phyloP scores from a whole-genome alignment of 2,329 filamentous ascomycete genomes.

The Calonectria pseudoturangicola region DNA sequence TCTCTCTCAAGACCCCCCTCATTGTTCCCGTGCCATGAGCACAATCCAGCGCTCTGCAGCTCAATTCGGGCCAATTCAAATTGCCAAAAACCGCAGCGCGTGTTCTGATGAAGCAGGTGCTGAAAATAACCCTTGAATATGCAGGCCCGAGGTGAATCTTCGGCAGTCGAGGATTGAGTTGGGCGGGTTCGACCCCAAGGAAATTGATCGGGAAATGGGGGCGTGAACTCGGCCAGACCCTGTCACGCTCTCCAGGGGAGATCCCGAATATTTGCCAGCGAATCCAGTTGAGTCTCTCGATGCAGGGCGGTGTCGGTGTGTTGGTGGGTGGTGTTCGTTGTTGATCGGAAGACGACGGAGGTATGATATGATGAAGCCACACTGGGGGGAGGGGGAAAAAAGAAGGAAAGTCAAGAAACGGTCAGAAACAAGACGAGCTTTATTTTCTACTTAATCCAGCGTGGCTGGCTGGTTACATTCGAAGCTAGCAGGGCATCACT shows the following conservation, averaged over 20 bases:
- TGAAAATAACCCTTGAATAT: conserved; percentile 21
- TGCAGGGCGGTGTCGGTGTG: conserved; percentile 32
- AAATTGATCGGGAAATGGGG: conserved; percentile 32
- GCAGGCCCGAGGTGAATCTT: conserved; percentile 35
- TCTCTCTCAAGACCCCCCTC: not conserved
- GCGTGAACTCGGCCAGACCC: conserved; percentile 21
- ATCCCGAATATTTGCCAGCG: conserved; percentile 29
- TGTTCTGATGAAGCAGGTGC: conserved; percentile 14
- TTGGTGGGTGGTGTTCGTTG: conserved; percentile 15
- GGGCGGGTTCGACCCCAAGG: conserved; percentile 22
- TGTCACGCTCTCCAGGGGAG: conserved; percentile 33
- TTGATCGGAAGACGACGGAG: conserved; percentile 25
- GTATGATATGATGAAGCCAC: conserved; percentile 2
- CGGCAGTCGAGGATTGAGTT: conserved; percentile 32
- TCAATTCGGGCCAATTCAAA: conserved; percentile 6
- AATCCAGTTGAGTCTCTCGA: conserved; percentile 21
- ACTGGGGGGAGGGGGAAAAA: not conserved
- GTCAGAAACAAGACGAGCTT: not conserved
- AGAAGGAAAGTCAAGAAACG: not conserved
- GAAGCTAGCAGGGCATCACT: conserved; percentile 19
- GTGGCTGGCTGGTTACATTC: conserved; percentile 5
- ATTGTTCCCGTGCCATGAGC: not conserved
- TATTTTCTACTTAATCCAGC: conserved; percentile 12
- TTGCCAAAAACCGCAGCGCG: not conserved
- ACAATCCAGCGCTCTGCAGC: not conserved